These are phyloP conservation scores for Backusella australiensis DNA, from an alignment of 192 early-diverging fungal species.

Conservation along the genomic window DNA sequence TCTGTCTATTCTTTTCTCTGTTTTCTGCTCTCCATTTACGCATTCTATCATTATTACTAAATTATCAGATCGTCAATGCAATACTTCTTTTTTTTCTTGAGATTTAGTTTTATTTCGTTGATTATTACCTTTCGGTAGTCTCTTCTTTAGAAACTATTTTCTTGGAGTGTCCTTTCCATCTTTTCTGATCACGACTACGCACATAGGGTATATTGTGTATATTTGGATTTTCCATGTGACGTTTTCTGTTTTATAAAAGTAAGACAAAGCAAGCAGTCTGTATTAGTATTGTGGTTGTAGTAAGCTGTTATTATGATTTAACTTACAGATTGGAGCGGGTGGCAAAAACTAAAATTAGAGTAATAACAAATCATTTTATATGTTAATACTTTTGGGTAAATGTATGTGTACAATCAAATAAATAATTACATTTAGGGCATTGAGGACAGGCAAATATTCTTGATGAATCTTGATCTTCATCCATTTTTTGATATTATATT, in stretches of 20 bases:
- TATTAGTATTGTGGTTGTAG: background rate
- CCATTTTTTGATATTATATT: background rate
- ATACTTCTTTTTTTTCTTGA: background rate
- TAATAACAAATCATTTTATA: too few species aligned
- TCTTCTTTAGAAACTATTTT: slow-evolving; percentile 52
- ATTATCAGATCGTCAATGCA: slow-evolving; percentile 18
- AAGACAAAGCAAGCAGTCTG: background rate
- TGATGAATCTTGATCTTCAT: slow-evolving; percentile 13
- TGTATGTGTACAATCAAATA: background rate
- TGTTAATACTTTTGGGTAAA: background rate
- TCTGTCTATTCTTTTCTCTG: slow-evolving; percentile 57
- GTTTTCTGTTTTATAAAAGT: slow-evolving; percentile 28
- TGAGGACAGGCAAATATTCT: slow-evolving; percentile 33
- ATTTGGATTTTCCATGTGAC: slow-evolving; percentile 51
- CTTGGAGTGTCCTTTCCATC: slow-evolving; percentile 54
- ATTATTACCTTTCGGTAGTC: slow-evolving; percentile 39
- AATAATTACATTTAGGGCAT: slow-evolving; percentile 35
- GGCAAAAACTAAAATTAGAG: slow-evolving; percentile 29
- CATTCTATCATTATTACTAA: slow-evolving; percentile 38
- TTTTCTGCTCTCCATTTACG: slow-evolving; percentile 50
- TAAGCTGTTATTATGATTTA: background rate
- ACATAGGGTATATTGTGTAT: slow-evolving; percentile 55
- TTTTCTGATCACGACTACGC: slow-evolving; percentile 48
- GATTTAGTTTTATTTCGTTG: background rate
- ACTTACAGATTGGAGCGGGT: slow-evolving; percentile 37